A percentile compares a stretch with the other conserved stretches of the same genome.
These are phyloP conservation scores for Saccharomycopsis sp. DNA, from an alignment of 805 yeast species.

Conservation along the genomic window DNA sequence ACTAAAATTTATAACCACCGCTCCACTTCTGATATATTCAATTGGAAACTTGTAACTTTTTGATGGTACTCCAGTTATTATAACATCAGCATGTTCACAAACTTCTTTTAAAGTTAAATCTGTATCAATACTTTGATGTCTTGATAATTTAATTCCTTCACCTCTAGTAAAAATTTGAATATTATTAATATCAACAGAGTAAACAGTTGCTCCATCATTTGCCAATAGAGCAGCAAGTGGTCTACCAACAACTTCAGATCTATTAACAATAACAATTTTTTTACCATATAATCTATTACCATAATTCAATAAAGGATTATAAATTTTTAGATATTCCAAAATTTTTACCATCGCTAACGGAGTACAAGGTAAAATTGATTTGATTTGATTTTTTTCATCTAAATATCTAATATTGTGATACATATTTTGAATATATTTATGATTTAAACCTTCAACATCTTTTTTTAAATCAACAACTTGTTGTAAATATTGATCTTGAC, in stretches of 20 bases:
- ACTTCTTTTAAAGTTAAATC: slow-evolving; percentile 47
- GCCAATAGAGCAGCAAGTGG: slow-evolving; percentile 94
- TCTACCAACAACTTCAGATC: slow-evolving; percentile 95
- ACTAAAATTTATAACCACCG: slow-evolving; percentile 83
- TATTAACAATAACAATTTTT: slow-evolving; percentile 79
- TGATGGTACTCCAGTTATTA: slow-evolving; percentile 93
- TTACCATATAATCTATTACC: slow-evolving; percentile 93
- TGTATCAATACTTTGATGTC: slow-evolving; percentile 69
- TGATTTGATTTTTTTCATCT: slow-evolving; percentile 58
- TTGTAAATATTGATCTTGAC: slow-evolving; percentile 92
- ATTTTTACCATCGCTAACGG: slow-evolving; percentile 93
- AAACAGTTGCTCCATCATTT: slow-evolving; percentile 95
- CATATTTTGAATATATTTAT: slow-evolving; percentile 84
- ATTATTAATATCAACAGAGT: slow-evolving; percentile 79
- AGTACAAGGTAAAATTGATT: slow-evolving; percentile 91
- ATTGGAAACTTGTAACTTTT: slow-evolving; percentile 78
- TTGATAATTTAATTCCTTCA: slow-evolving; percentile 68
- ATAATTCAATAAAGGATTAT: slow-evolving; percentile 69
- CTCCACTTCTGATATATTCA: slow-evolving; percentile 71
- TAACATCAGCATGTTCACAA: slow-evolving; percentile 73
- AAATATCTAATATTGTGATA: slow-evolving; percentile 85
- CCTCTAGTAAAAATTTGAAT: slow-evolving; percentile 92
- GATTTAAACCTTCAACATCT: slow-evolving; percentile 94
- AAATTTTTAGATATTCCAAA: slow-evolving; percentile 79
- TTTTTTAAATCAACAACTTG: slow-evolving; percentile 86